Base-by-base conservation (phyloP, 2,329 filamentous ascomycete species). In the Colletotrichum sublineola region DNA sequence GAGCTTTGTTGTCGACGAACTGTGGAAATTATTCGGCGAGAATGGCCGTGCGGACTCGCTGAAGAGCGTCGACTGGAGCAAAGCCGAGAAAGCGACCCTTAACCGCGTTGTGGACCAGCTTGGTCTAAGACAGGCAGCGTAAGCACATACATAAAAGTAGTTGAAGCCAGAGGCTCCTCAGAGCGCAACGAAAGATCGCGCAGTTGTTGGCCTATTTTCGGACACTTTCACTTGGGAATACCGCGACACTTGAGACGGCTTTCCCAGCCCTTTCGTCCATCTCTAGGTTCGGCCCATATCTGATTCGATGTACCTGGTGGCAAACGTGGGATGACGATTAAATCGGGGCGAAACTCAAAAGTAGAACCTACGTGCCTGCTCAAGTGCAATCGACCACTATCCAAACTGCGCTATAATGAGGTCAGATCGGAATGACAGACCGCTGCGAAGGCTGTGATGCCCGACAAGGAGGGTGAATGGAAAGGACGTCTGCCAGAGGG, bases 21-120 rank as follows among this genome's bases (percentile, higher is more conserved):
- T 92, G 44, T 92, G 87, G 88, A 82, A 79, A 24, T 75, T 87
- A 68, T 75, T 82, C 40, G 78, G 78, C 9, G 78, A 79, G 40
- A 74, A 75, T 8, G 79, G 78, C 12, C 69, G 75, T 33, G 74
- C 74, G 11, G 79, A 76, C 24, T 76, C 80, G 68, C 77, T 91
- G 74, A 85, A 86, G 77, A 82, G 89, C 6, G 82, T 88, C 15
- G 89, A 92, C 76, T 92, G 89, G 89, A 84, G 85, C 24, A 83
- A 80, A 68, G 88, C 87, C n/a, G 84, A 84, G 36, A 89, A 86
- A 78, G 76, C 75, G 7, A 79, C 82, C 66, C 80, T 89, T 42
- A 84, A 83, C 75, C 77, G 75, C 12, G 75, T 86, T 36, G 83
- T 87, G 48, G 79, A 81, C 65, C 81, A 81, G 74, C 78, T 90